Conservation (phyloP, 2,329 filamentous ascomycete genomes). For the Cladorrhinum sp. region DNA sequence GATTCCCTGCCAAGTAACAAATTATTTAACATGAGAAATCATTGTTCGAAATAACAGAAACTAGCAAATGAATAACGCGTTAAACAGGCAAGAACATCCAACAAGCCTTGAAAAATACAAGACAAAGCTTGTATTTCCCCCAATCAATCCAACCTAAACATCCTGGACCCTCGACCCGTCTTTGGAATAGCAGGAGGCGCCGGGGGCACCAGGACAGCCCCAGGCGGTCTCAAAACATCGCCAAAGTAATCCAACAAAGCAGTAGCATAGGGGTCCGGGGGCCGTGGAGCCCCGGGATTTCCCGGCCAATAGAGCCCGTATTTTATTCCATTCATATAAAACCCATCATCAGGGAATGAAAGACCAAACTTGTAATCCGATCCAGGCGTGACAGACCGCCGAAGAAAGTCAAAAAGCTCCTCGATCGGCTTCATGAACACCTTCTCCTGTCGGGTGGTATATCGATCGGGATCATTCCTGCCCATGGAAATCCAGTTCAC, state of each 20-base stretch:
- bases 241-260: not conserved
- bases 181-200: not conserved
- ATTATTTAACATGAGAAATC: too few species aligned
- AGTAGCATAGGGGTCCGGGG: not conserved
- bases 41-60: too few species aligned
- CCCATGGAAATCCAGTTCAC: not conserved
- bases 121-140: too few species aligned
- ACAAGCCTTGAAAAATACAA: too few species aligned
- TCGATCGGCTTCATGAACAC: not conserved
- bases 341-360: not conserved
- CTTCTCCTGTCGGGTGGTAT: not conserved
- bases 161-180: not conserved
- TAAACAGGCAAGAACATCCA: too few species aligned
- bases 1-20: too few species aligned
- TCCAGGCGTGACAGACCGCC: not conserved
- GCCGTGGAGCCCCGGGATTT: not conserved
- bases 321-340: not conserved
- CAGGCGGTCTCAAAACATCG: not conserved
- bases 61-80: too few species aligned
- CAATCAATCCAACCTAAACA: not conserved
- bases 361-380: not conserved
- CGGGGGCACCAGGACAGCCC: not conserved
- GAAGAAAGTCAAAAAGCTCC: not conserved
- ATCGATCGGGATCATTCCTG: not conserved
- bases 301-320: not conserved